Conservation (phyloP, 345 rosid species). For the Theobroma cacao region DNA sequence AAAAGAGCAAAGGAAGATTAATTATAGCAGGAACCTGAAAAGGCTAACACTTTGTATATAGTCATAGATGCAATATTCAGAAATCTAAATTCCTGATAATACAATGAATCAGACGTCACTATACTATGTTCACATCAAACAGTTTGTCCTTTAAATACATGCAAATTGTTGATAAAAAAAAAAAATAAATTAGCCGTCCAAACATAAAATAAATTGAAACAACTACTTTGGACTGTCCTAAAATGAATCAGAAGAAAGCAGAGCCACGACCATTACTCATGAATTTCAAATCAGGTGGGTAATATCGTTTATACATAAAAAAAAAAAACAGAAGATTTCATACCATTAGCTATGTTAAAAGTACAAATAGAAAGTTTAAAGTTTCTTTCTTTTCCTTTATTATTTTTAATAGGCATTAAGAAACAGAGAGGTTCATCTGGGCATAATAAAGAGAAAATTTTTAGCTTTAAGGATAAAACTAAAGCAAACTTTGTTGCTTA, state of each 20-base stretch:
- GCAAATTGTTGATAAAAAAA: not conserved
- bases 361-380: not conserved
- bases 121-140: no score
- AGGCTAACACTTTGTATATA: not conserved
- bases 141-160: not conserved
- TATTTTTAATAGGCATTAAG: not conserved
- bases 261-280: not conserved
- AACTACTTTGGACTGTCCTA: not conserved
- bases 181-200: not conserved
- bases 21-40: no score
- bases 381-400: not conserved
- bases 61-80: not conserved
- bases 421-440: not conserved
- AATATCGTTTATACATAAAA: not conserved
- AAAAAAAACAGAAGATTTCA: conserved; percentile 8
- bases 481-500: not conserved
- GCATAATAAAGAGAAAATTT: not conserved
- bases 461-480: not conserved
- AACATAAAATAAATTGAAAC: not conserved
- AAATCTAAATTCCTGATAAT: no score
- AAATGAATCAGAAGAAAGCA: not conserved
- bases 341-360: not conserved
- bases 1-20: no score
- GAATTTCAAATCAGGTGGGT: not conserved
- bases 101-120: no score